These are phyloP conservation scores for Curvularia spicifera DNA, from an alignment of 2,329 filamentous ascomycete genomes.

Conservation along the genomic window DNA sequence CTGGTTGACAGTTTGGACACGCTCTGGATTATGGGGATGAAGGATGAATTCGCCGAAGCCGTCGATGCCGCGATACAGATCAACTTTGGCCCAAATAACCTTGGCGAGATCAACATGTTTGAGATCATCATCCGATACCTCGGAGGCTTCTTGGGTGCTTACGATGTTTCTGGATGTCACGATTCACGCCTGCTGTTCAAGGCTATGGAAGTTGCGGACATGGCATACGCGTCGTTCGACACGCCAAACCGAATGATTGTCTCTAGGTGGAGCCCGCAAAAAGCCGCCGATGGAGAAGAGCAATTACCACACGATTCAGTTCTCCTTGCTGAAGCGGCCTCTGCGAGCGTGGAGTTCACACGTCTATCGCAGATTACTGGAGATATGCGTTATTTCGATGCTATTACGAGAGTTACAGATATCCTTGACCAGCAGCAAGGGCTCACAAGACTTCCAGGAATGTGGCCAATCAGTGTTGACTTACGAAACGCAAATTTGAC, in stretches of 20 bases:
- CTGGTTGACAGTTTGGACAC: conserved; percentile 55
- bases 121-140: conserved; percentile 75
- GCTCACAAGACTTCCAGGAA: conserved; percentile 53
- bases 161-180: conserved; percentile 74
- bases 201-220: conserved; percentile 77
- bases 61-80: conserved; percentile 51
- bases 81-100: conserved; percentile 48
- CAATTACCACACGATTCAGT: conserved; percentile 50
- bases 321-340: conserved; percentile 55
- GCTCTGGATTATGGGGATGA: conserved; percentile 55
- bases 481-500: conserved; percentile 50
- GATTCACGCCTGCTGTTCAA: conserved; percentile 76
- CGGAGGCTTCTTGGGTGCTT: conserved; percentile 83
- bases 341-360: conserved; percentile 56
- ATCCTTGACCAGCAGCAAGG: conserved; percentile 51
- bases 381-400: conserved; percentile 55
- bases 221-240: conserved; percentile 82
- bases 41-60: conserved; percentile 54
- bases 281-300: conserved; percentile 41
- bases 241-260: conserved; percentile 91
- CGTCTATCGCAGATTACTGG: conserved; percentile 53
- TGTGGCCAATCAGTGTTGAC: conserved; percentile 56
- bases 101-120: conserved; percentile 55
- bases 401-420: conserved; percentile 51
- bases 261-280: conserved; percentile 52